Conservation (phyloP, 176 grass and related monocot genomes). For the Phyllostachys edulis region DNA sequence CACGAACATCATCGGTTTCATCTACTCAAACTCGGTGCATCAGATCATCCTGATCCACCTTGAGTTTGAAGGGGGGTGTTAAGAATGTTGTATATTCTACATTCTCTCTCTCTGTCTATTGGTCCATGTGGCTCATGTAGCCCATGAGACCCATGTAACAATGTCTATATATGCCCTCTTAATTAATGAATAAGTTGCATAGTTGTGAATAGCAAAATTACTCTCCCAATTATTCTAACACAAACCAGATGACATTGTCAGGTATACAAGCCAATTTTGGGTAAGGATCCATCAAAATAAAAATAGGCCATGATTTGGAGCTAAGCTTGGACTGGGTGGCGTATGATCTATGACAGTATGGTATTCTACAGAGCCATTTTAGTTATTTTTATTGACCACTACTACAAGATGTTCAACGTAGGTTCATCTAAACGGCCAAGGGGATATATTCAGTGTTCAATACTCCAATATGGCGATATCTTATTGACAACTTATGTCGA, state of each 20-base stretch:
- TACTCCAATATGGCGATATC: not conserved
- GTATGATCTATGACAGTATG: not conserved
- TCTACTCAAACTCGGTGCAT: too few species aligned
- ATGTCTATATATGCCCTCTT: too few species aligned
- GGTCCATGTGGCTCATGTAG: too few species aligned
- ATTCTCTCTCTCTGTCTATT: too few species aligned
- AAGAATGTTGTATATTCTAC: too few species aligned
- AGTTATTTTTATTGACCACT: not conserved
- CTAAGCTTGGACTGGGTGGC: not conserved
- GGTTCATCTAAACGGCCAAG: not conserved
- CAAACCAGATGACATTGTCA: not conserved
- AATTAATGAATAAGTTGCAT: too few species aligned
- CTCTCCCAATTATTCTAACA: too few species aligned
- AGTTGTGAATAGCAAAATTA: too few species aligned
- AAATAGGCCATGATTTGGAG: not conserved
- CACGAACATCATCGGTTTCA: too few species aligned
- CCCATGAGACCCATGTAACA: too few species aligned
- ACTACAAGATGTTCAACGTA: not conserved
- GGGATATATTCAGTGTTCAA: not conserved
- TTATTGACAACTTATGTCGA: not conserved
- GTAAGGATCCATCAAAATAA: constrained; percentile 5
- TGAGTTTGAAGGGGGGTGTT: too few species aligned
- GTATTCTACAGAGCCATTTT: not conserved
- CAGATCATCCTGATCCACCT: too few species aligned
- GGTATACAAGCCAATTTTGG: not conserved